These are phyloP conservation scores for Lecanoromycetidae sp. DNA, from an alignment of 2,329 filamentous ascomycete species.

Conservation along the genomic window DNA sequence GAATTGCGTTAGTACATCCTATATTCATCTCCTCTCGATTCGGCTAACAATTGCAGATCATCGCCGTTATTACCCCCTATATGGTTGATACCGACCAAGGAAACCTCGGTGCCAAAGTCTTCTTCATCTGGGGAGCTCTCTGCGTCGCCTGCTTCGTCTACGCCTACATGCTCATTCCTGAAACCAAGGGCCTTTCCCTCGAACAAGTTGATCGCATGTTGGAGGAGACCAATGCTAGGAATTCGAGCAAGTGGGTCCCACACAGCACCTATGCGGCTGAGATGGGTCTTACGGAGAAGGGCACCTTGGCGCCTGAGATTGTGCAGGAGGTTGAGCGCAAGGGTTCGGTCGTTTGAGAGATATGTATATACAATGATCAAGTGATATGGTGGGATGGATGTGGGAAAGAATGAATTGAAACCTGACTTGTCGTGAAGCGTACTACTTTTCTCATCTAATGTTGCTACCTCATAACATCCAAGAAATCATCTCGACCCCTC, in stretches of 20 bases:
- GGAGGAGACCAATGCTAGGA: conserved; percentile 20
- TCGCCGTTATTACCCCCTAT: conserved; percentile 37
- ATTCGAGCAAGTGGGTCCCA: conserved; percentile 19
- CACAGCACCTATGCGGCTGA: conserved; percentile 19
- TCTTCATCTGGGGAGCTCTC: conserved; percentile 35
- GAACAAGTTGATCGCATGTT: conserved; percentile 23
- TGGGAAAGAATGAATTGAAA: too few species aligned
- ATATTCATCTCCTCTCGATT: neutral
- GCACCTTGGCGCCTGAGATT: conserved; percentile 19
- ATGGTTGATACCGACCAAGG: conserved; percentile 31
- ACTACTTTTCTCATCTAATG: too few species aligned
- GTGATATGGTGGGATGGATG: too few species aligned
- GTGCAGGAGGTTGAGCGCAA: conserved; percentile 24
- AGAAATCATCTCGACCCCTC: too few species aligned
- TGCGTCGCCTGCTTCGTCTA: conserved; percentile 28
- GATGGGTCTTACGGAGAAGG: conserved; percentile 20
- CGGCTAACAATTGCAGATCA: conserved; percentile 24
- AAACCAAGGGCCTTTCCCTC: conserved; percentile 23
- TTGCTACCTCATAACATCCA: too few species aligned
- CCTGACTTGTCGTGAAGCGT: too few species aligned
- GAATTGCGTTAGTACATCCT: conserved; percentile 31
- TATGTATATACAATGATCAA: too few species aligned
- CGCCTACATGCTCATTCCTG: conserved; percentile 21
- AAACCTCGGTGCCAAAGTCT: conserved; percentile 34
- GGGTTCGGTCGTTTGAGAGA: conserved; percentile 25